phyloP scores from a whole-genome alignment of 2,329 filamentous ascomycete genomes.

The Simplicillium sp. region DNA sequence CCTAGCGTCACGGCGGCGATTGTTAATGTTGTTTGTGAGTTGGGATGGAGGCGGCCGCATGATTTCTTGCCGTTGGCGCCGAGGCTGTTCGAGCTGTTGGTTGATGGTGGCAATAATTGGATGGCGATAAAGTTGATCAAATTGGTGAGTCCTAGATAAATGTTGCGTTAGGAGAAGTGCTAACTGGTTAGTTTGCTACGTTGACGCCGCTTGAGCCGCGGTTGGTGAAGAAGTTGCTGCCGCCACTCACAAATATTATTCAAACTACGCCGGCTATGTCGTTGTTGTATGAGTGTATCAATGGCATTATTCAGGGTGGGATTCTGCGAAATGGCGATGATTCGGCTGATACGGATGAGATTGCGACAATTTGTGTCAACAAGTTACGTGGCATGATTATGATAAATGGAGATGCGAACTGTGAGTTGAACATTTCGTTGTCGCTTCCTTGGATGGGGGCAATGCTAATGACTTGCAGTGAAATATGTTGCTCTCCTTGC shows the following conservation, averaged over 20 bases:
- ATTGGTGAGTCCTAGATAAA: conserved; percentile 46
- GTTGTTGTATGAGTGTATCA: conserved; percentile 96
- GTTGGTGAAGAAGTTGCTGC: conserved; percentile 80
- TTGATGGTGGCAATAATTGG: conserved; percentile 94
- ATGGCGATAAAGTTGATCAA: conserved; percentile 99
- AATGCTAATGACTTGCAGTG: conserved; percentile 44
- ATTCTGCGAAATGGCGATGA: conserved; percentile 79
- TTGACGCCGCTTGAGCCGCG: conserved; percentile 87
- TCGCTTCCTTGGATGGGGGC: no score
- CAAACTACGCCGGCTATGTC: conserved; percentile 96
- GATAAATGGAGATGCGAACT: conserved; percentile 84
- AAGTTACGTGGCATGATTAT: conserved; percentile 93
- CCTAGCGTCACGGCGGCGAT: conserved; percentile 91
- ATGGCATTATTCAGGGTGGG: conserved; percentile 93
- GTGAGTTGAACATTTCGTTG: conserved; percentile 38
- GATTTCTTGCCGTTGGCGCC: conserved; percentile 92
- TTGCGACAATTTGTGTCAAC: conserved; percentile 82
- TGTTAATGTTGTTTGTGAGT: conserved; percentile 91
- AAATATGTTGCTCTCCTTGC: conserved; percentile 95
- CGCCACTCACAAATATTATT: conserved; percentile 86
- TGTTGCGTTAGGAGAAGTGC: not conserved
- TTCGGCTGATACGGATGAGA: conserved; percentile 75
- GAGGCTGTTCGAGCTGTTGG: conserved; percentile 81
- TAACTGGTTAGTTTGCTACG: conserved; percentile 68
- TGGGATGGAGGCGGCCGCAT: conserved; percentile 86